A percentile compares a stretch with the other conserved stretches of the same genome.
Evolutionary conservation across 2,329 filamentous ascomycete genomes (phyloP).

Genomic region (Coniochaeta hoffmannii): DNA sequence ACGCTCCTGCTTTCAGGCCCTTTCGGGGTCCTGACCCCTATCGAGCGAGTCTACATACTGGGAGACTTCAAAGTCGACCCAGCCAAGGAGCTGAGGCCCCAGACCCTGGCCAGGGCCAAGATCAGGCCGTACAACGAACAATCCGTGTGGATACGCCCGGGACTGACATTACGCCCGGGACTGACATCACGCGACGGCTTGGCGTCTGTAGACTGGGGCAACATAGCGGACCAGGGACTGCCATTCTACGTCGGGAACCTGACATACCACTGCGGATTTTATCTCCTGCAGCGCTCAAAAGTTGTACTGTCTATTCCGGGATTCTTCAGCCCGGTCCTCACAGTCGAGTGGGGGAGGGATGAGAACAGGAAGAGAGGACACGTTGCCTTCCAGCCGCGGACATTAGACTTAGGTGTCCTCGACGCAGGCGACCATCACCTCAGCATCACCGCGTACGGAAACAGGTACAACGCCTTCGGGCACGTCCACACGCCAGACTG

Average conservation of each 20-base stretch:
- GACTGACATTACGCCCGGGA: too few species aligned
- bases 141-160: too few species aligned
- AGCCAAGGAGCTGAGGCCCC: not conserved
- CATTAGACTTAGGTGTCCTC: slow-evolving; percentile 11
- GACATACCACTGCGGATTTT: slow-evolving; percentile 11
- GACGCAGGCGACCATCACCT: slow-evolving; percentile 10
- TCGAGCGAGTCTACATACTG: slow-evolving; percentile 22
- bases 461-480: slow-evolving; percentile 20
- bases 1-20: slow-evolving; percentile 15
- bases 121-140: slow-evolving; percentile 7
- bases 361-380: slow-evolving; percentile 10
- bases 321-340: slow-evolving; percentile 17
- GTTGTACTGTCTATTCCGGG: slow-evolving; percentile 11
- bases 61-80: slow-evolving; percentile 19
- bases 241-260: slow-evolving; percentile 22
- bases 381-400: slow-evolving; percentile 18
- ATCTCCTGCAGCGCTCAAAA: not conserved
- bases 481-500: slow-evolving; percentile 17
- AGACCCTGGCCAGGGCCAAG: not conserved
- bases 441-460: slow-evolving; percentile 18
- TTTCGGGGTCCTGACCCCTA: slow-evolving; percentile 19
- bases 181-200: too few species aligned
- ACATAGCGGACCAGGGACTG: slow-evolving; percentile 17
- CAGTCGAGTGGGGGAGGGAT: slow-evolving; percentile 6
- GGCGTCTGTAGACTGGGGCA: too few species aligned